phyloP scores from a whole-genome alignment of 306 rosid genomes.

The Corylus heterophylla region DNA sequence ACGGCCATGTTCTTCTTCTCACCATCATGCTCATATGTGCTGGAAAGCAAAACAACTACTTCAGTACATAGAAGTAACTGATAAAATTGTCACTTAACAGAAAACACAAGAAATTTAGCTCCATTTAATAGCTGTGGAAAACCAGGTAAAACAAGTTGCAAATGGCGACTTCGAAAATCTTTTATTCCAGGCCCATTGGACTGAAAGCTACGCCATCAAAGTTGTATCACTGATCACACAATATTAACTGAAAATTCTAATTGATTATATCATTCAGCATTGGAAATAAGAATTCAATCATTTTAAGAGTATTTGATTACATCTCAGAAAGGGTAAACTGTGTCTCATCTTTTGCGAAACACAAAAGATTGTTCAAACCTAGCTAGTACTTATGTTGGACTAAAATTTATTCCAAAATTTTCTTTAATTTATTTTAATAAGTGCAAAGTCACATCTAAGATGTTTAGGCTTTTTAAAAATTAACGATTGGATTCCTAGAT shows the following conservation, averaged over 20 bases:
- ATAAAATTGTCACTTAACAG: background rate
- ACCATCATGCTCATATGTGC: constrained; percentile 73
- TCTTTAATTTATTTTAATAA: too few relatives aligned
- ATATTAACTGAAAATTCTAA: too few relatives aligned
- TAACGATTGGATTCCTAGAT: too few relatives aligned
- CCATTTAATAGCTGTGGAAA: background rate
- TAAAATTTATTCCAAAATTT: too few relatives aligned
- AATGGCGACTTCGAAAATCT: background rate
- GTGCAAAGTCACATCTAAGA: too few relatives aligned
- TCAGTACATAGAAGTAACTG: background rate
- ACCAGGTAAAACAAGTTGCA: background rate
- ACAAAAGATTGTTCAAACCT: too few relatives aligned
- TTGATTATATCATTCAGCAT: background rate
- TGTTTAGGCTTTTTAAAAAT: too few relatives aligned
- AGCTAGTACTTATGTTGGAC: too few relatives aligned
- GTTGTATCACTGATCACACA: too few relatives aligned
- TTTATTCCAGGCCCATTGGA: background rate
- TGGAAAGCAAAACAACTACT: constrained; percentile 24
- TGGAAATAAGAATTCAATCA: background rate
- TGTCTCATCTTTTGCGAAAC: too few relatives aligned
- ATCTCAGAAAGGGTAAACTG: too few relatives aligned
- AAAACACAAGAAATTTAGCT: background rate
- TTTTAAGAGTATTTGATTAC: background rate
- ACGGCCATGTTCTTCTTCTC: constrained; percentile 96
- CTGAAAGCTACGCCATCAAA: too few relatives aligned